phyloP scores from a whole-genome alignment of 495 filamentous ascomycete genomes.

The Arthonia radiata region DNA sequence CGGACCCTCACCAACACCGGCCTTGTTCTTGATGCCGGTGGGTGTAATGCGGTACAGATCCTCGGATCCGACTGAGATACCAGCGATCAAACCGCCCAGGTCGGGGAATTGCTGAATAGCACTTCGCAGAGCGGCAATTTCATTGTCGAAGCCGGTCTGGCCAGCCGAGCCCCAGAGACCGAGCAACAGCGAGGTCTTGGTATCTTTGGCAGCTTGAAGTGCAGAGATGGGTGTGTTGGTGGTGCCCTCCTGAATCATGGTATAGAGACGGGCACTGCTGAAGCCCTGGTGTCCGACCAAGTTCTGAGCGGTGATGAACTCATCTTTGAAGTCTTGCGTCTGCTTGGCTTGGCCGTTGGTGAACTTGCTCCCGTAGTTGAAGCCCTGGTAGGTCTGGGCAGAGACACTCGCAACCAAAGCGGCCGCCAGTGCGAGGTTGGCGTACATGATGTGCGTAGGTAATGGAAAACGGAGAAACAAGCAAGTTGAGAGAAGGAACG shows the following conservation, averaged over 20 bases:
- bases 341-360: conserved; percentile 34
- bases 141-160: conserved; percentile 31
- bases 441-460: too few species aligned
- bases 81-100: conserved; percentile 46
- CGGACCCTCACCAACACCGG: conserved; percentile 33
- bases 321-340: conserved; percentile 38
- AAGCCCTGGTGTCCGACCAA: conserved; percentile 49
- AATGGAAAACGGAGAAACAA: too few species aligned
- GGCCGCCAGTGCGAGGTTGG: too few species aligned
- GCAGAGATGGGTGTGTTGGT: conserved; percentile 34
- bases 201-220: conserved; percentile 57
- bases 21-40: conserved; percentile 23
- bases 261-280: conserved; percentile 44
- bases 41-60: conserved; percentile 64
- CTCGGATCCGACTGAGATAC: conserved; percentile 80
- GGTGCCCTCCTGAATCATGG: conserved; percentile 23
- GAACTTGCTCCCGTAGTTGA: conserved; percentile 56
- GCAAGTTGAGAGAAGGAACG: too few species aligned
- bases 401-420: too few species aligned
- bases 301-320: conserved; percentile 45
- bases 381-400: conserved; percentile 32
- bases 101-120: conserved; percentile 35
- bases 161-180: conserved; percentile 57
- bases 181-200: conserved; percentile 48
- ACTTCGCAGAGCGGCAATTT: conserved; percentile 38